phyloP scores from a whole-genome alignment of 2,329 filamentous ascomycete genomes.

The Endoconidiophora polonica region DNA sequence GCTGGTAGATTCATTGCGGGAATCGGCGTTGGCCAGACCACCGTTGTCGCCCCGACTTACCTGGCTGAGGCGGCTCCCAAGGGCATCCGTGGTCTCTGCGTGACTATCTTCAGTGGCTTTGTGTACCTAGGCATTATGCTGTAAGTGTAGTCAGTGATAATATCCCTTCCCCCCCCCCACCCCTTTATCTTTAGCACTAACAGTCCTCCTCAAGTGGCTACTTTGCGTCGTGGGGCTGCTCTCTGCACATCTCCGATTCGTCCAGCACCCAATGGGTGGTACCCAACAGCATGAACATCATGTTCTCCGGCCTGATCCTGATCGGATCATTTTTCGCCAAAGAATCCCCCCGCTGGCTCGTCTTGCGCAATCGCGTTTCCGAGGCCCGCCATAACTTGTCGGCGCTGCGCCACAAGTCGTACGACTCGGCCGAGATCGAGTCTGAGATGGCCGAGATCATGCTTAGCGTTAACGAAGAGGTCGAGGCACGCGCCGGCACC shows the following conservation, averaged over 20 bases:
- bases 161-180: background rate
- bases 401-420: conserved; percentile 44
- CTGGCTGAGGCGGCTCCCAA: conserved; percentile 57
- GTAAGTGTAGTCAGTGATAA: background rate
- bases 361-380: conserved; percentile 46
- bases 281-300: conserved; percentile 60
- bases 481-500: conserved; percentile 51
- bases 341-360: conserved; percentile 54
- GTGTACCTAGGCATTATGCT: conserved; percentile 67
- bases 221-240: conserved; percentile 51
- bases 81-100: conserved; percentile 55
- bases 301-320: conserved; percentile 59
- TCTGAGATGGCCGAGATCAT: conserved; percentile 36
- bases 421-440: conserved; percentile 41
- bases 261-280: conserved; percentile 41
- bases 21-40: conserved; percentile 48
- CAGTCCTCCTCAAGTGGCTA: conserved; percentile 32
- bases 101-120: conserved; percentile 33
- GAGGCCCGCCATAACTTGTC: conserved; percentile 39
- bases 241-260: conserved; percentile 31
- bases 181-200: background rate
- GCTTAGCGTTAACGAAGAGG: conserved; percentile 48
- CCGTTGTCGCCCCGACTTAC: conserved; percentile 54
- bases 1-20: conserved; percentile 51
- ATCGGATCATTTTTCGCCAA: conserved; percentile 49